phyloP scores from a whole-genome alignment of 2,329 filamentous ascomycete genomes.

The Tricladium varicosporioides region DNA sequence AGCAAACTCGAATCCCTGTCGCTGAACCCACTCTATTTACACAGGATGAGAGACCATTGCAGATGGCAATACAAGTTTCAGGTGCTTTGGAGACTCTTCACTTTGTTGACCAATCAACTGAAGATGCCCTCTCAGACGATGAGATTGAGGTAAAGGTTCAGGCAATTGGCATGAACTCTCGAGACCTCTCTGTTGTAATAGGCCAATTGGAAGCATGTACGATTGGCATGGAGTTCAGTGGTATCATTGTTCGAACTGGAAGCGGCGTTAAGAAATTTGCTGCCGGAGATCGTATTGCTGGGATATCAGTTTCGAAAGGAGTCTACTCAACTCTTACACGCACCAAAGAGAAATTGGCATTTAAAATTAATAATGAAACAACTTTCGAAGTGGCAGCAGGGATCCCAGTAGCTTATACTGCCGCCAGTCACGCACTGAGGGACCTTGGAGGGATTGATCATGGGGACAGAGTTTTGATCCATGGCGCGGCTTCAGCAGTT shows the following conservation, averaged over 20 bases:
- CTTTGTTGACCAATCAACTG: slow-evolving; percentile 21
- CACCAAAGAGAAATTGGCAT: slow-evolving; percentile 20
- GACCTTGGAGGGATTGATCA: slow-evolving; percentile 25
- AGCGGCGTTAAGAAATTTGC: slow-evolving; percentile 26
- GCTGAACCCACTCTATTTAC: slow-evolving; percentile 19
- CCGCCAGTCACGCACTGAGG: slow-evolving; percentile 28
- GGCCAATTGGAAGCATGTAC: slow-evolving; percentile 32
- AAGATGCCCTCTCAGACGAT: slow-evolving; percentile 17
- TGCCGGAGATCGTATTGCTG: slow-evolving; percentile 35
- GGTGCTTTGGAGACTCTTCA: slow-evolving; percentile 30
- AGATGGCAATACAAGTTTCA: slow-evolving; percentile 25
- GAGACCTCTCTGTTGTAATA: slow-evolving; percentile 34
- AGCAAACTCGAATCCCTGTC: slow-evolving; percentile 19
- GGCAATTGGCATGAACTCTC: slow-evolving; percentile 28
- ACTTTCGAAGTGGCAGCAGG: slow-evolving; percentile 28
- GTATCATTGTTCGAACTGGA: slow-evolving; percentile 34
- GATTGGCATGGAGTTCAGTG: slow-evolving; percentile 38
- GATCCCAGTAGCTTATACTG: slow-evolving; percentile 26
- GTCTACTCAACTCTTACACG: slow-evolving; percentile 28
- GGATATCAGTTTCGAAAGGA: slow-evolving; percentile 17
- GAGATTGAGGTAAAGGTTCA: slow-evolving; percentile 33
- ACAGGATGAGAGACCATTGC: slow-evolving; percentile 21
- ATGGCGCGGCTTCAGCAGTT: slow-evolving; percentile 34
- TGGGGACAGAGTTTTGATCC: slow-evolving; percentile 36
- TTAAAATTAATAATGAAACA: slow-evolving; percentile 21